Evolutionary conservation across 306 rosid genomes (phyloP).

Genomic region (Lathyrus sativus): DNA sequence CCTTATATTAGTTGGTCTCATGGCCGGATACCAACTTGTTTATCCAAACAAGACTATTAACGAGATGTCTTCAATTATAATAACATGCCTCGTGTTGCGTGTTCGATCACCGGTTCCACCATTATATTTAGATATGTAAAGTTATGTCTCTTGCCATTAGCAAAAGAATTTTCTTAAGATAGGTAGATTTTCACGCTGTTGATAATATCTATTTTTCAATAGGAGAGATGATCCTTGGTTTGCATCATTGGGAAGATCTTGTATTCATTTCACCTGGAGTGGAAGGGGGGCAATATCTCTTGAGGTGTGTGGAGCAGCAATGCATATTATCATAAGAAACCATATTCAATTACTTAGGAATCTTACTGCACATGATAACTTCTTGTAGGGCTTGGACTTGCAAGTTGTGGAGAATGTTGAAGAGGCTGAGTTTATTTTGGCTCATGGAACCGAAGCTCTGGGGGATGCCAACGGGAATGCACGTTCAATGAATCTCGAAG

Average conservation of each 20-base stretch:
- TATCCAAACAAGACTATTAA: too few species aligned
- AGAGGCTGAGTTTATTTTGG: constrained; percentile 93
- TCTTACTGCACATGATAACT: constrained; percentile 26
- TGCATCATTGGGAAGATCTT: constrained; percentile 80
- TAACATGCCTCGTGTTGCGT: background rate
- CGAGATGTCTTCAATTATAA: background rate
- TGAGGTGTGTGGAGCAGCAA: constrained; percentile 56
- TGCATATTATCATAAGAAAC: constrained; percentile 26
- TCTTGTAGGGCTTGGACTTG: constrained; percentile 74
- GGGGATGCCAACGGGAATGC: constrained; percentile 71
- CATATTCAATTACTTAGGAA: constrained; percentile 12
- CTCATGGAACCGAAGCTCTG: constrained; percentile 93
- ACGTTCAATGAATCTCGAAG: constrained; percentile 68
- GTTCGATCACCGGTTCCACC: background rate
- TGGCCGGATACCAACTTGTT: too few species aligned
- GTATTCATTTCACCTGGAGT: constrained; percentile 93
- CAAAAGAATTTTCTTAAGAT: background rate
- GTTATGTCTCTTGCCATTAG: background rate
- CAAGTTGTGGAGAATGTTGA: constrained; percentile 73
- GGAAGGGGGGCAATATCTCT: constrained; percentile 87
- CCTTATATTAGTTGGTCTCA: too few species aligned
- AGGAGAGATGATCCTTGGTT: constrained; percentile 98
- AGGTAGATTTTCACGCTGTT: background rate
- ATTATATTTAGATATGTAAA: background rate
- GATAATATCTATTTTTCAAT: constrained; percentile 25